Evolutionary conservation across 495 filamentous ascomycete genomes (phyloP).

Genomic region (Aspergillus nanangensis): DNA sequence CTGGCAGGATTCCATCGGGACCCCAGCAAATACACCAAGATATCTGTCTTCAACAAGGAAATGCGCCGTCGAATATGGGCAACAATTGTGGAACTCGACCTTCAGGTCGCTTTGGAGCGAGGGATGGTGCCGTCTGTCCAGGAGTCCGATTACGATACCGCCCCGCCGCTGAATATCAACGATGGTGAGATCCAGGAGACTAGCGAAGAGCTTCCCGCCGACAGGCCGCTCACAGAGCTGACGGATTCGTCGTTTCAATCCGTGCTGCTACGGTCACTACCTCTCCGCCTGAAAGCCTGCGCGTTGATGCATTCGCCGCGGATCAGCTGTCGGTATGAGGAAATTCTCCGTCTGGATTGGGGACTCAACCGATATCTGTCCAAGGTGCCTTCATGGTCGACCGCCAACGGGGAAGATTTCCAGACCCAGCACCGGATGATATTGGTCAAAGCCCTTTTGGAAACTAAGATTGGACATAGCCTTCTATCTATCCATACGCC

Average conservation of each 20-base stretch:
- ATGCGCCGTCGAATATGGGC: slow-evolving; percentile 67
- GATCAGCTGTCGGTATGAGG: slow-evolving; percentile 40
- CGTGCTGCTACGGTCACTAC: slow-evolving; percentile 27
- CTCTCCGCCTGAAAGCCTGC: slow-evolving; percentile 34
- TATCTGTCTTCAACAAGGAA: slow-evolving; percentile 55
- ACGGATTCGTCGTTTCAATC: slow-evolving; percentile 39
- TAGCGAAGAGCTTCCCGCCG: slow-evolving; percentile 26
- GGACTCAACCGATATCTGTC: slow-evolving; percentile 35
- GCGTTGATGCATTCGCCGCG: slow-evolving; percentile 38
- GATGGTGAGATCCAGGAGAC: slow-evolving; percentile 37
- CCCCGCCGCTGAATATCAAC: slow-evolving; percentile 48
- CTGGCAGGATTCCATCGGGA: slow-evolving; percentile 54
- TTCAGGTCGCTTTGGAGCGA: slow-evolving; percentile 56
- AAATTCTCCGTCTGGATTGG: slow-evolving; percentile 39
- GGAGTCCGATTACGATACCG: slow-evolving; percentile 52
- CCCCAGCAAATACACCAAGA: slow-evolving; percentile 44
- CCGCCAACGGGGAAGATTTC: slow-evolving; percentile 17
- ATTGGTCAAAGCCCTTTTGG: slow-evolving; percentile 29
- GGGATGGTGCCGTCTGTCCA: slow-evolving; percentile 55
- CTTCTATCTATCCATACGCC: slow-evolving; percentile 40
- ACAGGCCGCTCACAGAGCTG: slow-evolving; percentile 23
- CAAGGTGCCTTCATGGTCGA: slow-evolving; percentile 29
- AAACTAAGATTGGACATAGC: slow-evolving; percentile 33
- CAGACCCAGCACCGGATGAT: slow-evolving; percentile 26
- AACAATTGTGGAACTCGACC: slow-evolving; percentile 57